Percentiles rank a stretch among this genome's conserved stretches.
Evolutionary conservation across 805 yeast genomes (phyloP).

Genomic region (Hanseniaspora vineae): DNA sequence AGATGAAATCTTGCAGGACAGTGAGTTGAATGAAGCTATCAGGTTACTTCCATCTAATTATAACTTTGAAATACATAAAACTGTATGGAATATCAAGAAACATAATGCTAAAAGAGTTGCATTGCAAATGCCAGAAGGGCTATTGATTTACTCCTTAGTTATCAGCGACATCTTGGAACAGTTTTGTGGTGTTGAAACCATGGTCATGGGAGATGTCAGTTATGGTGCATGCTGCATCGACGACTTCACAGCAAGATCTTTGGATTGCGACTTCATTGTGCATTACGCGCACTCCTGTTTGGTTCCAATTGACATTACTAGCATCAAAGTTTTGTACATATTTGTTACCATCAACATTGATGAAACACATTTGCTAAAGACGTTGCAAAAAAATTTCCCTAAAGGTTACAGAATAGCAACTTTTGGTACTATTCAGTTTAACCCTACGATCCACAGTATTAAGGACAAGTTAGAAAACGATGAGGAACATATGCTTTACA

Average conservation of each 20-base stretch:
- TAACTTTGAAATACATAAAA: constrained; percentile 91
- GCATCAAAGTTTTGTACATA: constrained; percentile 83
- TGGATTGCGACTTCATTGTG: constrained; percentile 87
- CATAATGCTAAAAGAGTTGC: constrained; percentile 72
- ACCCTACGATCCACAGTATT: constrained; percentile 80
- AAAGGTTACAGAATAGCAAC: constrained; percentile 59
- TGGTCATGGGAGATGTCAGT: constrained; percentile 97
- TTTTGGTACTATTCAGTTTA: constrained; percentile 94
- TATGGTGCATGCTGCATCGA: constrained; percentile 98
- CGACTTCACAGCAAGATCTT: constrained; percentile 84
- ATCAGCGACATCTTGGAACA: constrained; percentile 89
- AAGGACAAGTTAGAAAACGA: constrained; percentile 44
- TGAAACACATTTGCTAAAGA: constrained; percentile 65
- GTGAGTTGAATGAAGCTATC: constrained; percentile 74
- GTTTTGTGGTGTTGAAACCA: constrained; percentile 73
- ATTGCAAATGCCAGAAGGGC: constrained; percentile 94
- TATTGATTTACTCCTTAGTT: constrained; percentile 74
- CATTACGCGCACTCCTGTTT: constrained; percentile 97
- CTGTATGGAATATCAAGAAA: constrained; percentile 83
- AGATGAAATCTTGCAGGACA: constrained; percentile 64
- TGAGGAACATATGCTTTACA: constrained; percentile 34
- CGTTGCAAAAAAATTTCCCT: constrained; percentile 57
- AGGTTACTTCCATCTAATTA: constrained; percentile 77
- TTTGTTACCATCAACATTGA: constrained; percentile 90
- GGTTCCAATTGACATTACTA: constrained; percentile 87